phyloP scores from a whole-genome alignment of 2,329 filamentous ascomycete genomes.

The Aspergillus ruber region DNA sequence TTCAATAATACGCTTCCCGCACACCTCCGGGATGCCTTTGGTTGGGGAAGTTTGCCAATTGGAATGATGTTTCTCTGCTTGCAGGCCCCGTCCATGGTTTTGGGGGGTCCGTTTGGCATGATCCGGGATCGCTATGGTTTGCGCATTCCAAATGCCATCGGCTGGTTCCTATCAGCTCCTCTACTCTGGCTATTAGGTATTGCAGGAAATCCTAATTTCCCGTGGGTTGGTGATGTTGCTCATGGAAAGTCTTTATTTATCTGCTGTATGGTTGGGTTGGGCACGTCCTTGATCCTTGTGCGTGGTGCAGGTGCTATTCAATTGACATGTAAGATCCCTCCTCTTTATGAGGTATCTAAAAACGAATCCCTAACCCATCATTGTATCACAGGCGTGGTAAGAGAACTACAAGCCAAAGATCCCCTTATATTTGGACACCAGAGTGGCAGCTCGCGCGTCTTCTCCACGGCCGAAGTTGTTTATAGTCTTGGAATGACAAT shows the following conservation, averaged over 20 bases:
- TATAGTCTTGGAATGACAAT: conserved; percentile 18
- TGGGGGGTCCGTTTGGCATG: conserved; percentile 53
- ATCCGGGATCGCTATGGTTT: conserved; percentile 24
- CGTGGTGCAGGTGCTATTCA: conserved; percentile 25
- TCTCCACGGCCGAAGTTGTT: conserved; percentile 17
- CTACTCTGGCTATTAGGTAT: conserved; percentile 22
- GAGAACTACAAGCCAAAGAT: conserved; percentile 13
- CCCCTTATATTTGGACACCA: conserved; percentile 21
- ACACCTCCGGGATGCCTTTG: conserved; percentile 48
- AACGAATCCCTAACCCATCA: neutral
- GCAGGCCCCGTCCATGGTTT: conserved; percentile 52
- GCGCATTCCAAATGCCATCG: conserved; percentile 17
- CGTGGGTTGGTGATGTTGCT: conserved; percentile 14
- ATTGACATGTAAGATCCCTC: conserved; percentile 18
- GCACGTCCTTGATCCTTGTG: conserved; percentile 17
- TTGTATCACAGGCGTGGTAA: conserved; percentile 9
- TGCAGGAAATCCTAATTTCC: conserved; percentile 20
- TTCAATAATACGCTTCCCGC: conserved; percentile 53
- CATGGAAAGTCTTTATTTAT: conserved; percentile 18
- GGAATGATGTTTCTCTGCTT: conserved; percentile 54
- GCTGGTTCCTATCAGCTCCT: conserved; percentile 16
- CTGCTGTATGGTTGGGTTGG: conserved; percentile 10
- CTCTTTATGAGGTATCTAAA: neutral
- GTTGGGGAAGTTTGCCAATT: conserved; percentile 49
- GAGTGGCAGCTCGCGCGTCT: conserved; percentile 18